Conservation (phyloP, 768 basidiomycete genomes). For the Russula emetica region DNA sequence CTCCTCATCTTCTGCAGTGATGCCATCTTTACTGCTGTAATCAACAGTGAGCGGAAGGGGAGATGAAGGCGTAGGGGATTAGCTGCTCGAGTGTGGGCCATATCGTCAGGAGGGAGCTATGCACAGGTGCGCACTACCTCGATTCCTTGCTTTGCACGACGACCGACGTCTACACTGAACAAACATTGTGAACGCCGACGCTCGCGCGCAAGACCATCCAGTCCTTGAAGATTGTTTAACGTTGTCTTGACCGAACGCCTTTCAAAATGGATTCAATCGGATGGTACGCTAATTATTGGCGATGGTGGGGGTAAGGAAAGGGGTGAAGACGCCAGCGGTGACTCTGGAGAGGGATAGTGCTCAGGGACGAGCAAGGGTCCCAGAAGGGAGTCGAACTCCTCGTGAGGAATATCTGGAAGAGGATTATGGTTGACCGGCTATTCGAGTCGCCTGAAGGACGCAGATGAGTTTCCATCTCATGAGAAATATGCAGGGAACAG, state of each 20-base stretch:
- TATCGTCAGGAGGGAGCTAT: background rate
- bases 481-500: background rate
- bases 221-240: slow-evolving; percentile 66
- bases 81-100: slow-evolving; percentile 44
- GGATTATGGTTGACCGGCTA: slow-evolving; percentile 77
- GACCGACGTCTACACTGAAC: slow-evolving; percentile 74
- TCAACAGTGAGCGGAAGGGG: too few species aligned
- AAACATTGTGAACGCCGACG: slow-evolving; percentile 79
- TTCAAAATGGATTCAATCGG: slow-evolving; percentile 86
- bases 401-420: slow-evolving; percentile 79
- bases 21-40: too few species aligned
- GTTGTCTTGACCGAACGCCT: slow-evolving; percentile 78
- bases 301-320: slow-evolving; percentile 26
- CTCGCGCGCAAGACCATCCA: slow-evolving; percentile 79
- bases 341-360: slow-evolving; percentile 52
- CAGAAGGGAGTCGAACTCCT: slow-evolving; percentile 75
- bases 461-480: background rate
- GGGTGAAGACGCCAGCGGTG: slow-evolving; percentile 27
- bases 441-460: slow-evolving; percentile 47
- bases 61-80: slow-evolving; percentile 72
- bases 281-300: slow-evolving; percentile 49
- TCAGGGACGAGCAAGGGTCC: slow-evolving; percentile 79
- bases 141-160: slow-evolving; percentile 69
- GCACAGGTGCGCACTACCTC: slow-evolving; percentile 55
- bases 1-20: too few species aligned